Evolutionary conservation across 768 basidiomycete species (phyloP).

Genomic region (Boletus patriciae): DNA sequence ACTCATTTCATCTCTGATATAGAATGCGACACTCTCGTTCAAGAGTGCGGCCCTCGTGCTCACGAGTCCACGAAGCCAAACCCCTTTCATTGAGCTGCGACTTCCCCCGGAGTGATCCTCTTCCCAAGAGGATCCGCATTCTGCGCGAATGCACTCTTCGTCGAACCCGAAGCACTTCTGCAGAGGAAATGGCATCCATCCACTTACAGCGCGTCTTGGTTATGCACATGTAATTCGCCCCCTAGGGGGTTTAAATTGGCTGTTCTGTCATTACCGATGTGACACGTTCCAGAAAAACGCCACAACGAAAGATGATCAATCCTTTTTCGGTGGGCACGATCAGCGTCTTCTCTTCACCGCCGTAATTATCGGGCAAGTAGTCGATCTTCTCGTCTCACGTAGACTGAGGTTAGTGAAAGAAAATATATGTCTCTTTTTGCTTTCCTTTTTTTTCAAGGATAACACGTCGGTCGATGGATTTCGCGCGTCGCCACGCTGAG

Average conservation of each 20-base stretch:
- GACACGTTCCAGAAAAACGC: conserved; percentile 8
- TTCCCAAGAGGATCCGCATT: conserved; percentile 27
- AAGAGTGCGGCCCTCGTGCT: conserved; percentile 1
- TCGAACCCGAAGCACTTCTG: conserved; percentile 9
- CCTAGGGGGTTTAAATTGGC: background rate
- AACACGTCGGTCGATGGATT: background rate
- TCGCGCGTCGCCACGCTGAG: background rate
- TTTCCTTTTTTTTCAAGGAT: background rate
- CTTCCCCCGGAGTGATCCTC: conserved; percentile 3
- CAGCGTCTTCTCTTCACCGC: conserved; percentile 1
- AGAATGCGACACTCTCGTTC: background rate
- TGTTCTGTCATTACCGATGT: conserved; percentile 19
- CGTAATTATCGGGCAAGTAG: background rate
- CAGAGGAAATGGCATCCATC: conserved; percentile 7
- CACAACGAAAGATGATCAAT: background rate
- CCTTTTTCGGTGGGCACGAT: conserved; percentile 2
- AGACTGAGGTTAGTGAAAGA: background rate
- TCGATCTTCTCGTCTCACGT: conserved; percentile 6
- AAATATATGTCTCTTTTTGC: background rate
- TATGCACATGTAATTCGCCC: conserved; percentile 9
- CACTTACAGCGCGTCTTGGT: conserved; percentile 1
- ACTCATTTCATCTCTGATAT: conserved; percentile 18
- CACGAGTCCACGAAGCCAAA: conserved; percentile 8
- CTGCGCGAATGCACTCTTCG: background rate
- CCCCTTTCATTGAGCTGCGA: conserved; percentile 2